A percentile compares a stretch with the other conserved stretches of the same genome.
Conservation (phyloP, 2,329 filamentous ascomycete genomes). For the Ophiostoma piceae region DNA sequence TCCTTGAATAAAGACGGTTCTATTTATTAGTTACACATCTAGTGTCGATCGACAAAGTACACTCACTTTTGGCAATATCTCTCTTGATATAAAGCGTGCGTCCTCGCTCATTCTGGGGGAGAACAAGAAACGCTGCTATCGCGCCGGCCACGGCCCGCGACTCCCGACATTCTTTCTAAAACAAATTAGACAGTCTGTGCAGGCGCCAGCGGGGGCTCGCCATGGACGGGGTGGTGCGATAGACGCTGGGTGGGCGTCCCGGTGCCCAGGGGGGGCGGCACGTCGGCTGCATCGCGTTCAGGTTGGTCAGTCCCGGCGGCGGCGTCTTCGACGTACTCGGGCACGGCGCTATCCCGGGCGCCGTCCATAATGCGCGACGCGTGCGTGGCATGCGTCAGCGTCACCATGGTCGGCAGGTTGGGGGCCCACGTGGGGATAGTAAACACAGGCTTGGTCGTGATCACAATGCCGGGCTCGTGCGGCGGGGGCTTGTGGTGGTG, state of each 20-base stretch:
- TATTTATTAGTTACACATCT: too few species aligned
- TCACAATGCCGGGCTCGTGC: background rate
- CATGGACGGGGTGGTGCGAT: background rate
- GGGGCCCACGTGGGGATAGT: constrained; percentile 2
- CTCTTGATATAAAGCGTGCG: background rate
- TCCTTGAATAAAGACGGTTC: too few species aligned
- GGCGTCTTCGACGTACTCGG: background rate
- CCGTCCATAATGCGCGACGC: background rate
- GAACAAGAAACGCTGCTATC: background rate
- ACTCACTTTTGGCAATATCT: background rate
- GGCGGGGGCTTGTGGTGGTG: constrained; percentile 10
- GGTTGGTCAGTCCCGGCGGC: background rate
- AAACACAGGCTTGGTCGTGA: constrained; percentile 5
- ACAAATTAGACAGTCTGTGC: too few species aligned
- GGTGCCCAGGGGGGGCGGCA: background rate
- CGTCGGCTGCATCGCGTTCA: background rate
- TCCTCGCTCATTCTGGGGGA: background rate
- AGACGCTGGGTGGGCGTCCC: background rate
- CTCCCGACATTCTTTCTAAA: too few species aligned
- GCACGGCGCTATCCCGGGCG: background rate
- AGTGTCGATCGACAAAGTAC: too few species aligned
- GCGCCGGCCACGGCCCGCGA: background rate
- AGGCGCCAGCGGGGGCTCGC: background rate
- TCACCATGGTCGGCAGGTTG: constrained; percentile 8
- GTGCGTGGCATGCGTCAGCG: constrained; percentile 1